Percentiles rank a stretch among this genome's conserved stretches.
Conservation (phyloP, 1,284 basidiomycete genomes). For the Rhodotorula sp. region DNA sequence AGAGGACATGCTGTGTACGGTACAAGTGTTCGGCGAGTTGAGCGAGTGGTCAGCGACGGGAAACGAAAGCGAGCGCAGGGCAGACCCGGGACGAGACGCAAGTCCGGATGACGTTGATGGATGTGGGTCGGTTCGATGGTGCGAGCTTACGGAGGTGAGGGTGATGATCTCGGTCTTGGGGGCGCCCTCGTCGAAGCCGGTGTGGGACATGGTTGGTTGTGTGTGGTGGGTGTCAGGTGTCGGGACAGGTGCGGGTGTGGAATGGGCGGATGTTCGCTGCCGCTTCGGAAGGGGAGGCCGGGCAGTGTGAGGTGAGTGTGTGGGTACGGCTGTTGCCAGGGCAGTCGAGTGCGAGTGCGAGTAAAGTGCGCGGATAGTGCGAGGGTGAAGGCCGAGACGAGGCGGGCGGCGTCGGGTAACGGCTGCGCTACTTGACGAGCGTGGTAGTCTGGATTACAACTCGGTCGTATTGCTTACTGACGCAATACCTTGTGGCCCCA, state of each 20-base stretch:
- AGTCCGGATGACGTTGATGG: background rate
- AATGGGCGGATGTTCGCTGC: conserved; percentile 6
- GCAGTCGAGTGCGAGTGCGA: no score
- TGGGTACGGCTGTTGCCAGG: background rate
- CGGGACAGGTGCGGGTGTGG: background rate
- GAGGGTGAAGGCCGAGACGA: background rate
- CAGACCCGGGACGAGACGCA: background rate
- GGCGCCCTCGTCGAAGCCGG: conserved; percentile 12
- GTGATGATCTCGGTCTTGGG: conserved; percentile 39
- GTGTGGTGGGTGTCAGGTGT: background rate
- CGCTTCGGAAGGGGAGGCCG: conserved; percentile 10
- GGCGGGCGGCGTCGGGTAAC: no score
- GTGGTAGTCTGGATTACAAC: no score
- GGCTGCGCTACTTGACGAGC: no score
- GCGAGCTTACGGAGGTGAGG: conserved; percentile 27
- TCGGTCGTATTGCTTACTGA: no score
- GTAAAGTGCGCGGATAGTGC: no score
- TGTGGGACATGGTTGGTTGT: conserved; percentile 14
- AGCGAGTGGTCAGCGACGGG: no score
- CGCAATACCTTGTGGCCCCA: no score
- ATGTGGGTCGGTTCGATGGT: no score
- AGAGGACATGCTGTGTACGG: conserved; percentile 33
- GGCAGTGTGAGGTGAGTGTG: background rate
- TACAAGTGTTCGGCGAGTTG: background rate
- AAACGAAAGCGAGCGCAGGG: background rate